Base-by-base conservation (phyloP, 2,329 filamentous ascomycete species). In the Paramyrothecium roridum region DNA sequence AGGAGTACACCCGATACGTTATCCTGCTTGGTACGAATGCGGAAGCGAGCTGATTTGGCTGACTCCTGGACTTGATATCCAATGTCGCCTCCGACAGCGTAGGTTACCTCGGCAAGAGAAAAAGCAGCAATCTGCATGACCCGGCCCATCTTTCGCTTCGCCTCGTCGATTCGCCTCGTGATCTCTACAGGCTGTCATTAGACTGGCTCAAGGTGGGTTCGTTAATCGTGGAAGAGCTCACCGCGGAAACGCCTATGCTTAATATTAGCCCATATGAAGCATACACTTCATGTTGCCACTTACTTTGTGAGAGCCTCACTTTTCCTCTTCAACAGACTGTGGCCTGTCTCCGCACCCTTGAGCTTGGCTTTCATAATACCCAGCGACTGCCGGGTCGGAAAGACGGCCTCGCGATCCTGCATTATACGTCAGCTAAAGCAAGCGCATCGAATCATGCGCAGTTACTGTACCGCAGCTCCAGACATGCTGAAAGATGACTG, bases 41-140 rank as follows among this genome's bases (percentile, higher is more conserved):
- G 86, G 79, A 99, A 98, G 48, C 93, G 88, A 52, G 95, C 95
- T 55, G 90, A 87, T 73, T 95, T 93, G 58, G 91, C 95, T 1
- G 92, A 96, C 74, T 99, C 95, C 70, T 97, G 93, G 63, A 99
- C 91, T 77, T 99, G 95, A 76, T 96, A 99, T 59, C 89, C 90
- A 66, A 99, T 96, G 68, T 96, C 90, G 67, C 93, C 92, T 59
- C 95, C 95, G 26, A 97, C 92, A 23, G 95, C 95, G 68, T 99
- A 99, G 50, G 92, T 96, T 55, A 99, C 95, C 77, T 98, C 95
- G 57, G 95, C 95, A 19, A 99, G 83, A 47, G 93, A 98, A 77
- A 99, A 98, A 48, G 95, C 93, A 45, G 95, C 95, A 68, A 99
- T 96, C 74, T 98, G 93, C 95, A 99, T 99, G 40, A 99, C 95